Evolutionary conservation across 306 rosid species (phyloP).

Genomic region (Sicyos edulis): DNA sequence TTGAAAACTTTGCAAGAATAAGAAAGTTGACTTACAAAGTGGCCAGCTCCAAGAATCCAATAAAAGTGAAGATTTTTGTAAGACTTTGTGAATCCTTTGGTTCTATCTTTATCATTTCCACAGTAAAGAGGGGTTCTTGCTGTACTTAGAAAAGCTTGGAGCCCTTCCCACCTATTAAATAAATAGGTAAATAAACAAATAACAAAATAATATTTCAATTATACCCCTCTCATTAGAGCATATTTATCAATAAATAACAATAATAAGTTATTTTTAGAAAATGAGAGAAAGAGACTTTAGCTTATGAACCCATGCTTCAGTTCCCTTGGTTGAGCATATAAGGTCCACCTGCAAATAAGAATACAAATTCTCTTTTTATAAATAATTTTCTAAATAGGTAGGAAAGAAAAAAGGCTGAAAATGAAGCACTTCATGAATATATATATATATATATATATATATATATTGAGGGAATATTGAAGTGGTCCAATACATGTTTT

Average conservation of each 20-base stretch:
- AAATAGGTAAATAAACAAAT: too few relatives aligned
- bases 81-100: slow-evolving; percentile 61
- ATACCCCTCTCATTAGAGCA: not conserved
- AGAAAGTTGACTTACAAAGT: too few relatives aligned
- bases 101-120: slow-evolving; percentile 30
- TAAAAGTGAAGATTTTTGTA: slow-evolving; percentile 68
- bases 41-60: slow-evolving; percentile 99
- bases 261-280: not conserved
- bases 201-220: not conserved
- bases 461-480: not conserved
- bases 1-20: too few relatives aligned
- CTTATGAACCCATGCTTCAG: slow-evolving; percentile 81
- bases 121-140: slow-evolving; percentile 59
- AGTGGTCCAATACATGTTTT: not conserved
- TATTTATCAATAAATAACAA: not conserved
- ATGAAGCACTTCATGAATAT: not conserved
- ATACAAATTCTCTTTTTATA: not conserved
- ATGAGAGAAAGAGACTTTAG: slow-evolving; percentile 45
- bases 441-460: too few relatives aligned
- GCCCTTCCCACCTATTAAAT: slow-evolving; percentile 71
- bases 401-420: not conserved
- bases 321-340: slow-evolving; percentile 85
- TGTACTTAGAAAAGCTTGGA: slow-evolving; percentile 39
- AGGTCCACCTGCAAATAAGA: slow-evolving; percentile 52
- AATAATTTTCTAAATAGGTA: not conserved